Evolutionary conservation across 1,284 basidiomycete genomes (phyloP), one percentile per base, ranked within the genome.

Genomic region (Chondrostereum purpureum): DNA sequence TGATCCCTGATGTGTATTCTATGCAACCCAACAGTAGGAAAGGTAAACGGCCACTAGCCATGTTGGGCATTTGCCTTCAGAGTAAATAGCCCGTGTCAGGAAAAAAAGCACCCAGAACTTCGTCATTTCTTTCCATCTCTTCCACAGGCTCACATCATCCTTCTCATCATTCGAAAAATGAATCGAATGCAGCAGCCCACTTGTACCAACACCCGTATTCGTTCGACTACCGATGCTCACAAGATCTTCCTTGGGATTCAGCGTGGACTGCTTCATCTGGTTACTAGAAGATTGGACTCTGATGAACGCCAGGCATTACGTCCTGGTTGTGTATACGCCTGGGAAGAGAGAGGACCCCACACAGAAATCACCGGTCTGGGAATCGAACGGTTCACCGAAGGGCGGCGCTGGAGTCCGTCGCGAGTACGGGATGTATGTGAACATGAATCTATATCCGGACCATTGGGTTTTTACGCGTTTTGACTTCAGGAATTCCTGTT

Each of bases 311-410:
- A 72, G 16, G 76, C 78, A 1, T 66, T 85, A 50, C 60, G 66
- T 35, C 73, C 84, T 3, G 87, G 87, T 20, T 85, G 84, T 54
- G 78, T 88, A 44, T 90, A 89, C 58, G 82, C 86, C 45, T 90
- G 88, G 88, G 88, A 90, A 61, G 87, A 88, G 59, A 74, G 84
- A 45, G 82, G 83, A 6, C 82, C 81, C 24, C 80, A 84, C 48
- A 82, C 82, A 24, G 78, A 81, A 58, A 77, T 86, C 13, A 86
- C 83, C 1, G 86, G 85, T 11, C 69, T 87, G 41, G 83, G 85
- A 27, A 88, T 88, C 60, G 86, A 88, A 51, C 69, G 79, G 11
- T 81, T 81, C 68, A 90, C 84, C 3, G 86, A 87, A 60, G 87
- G 83, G 34, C 76, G 84, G 58, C 71, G 80, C 51, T 88, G 85